Evolutionary conservation across 768 basidiomycete species (phyloP).

Genomic region (Lentinula edodes): DNA sequence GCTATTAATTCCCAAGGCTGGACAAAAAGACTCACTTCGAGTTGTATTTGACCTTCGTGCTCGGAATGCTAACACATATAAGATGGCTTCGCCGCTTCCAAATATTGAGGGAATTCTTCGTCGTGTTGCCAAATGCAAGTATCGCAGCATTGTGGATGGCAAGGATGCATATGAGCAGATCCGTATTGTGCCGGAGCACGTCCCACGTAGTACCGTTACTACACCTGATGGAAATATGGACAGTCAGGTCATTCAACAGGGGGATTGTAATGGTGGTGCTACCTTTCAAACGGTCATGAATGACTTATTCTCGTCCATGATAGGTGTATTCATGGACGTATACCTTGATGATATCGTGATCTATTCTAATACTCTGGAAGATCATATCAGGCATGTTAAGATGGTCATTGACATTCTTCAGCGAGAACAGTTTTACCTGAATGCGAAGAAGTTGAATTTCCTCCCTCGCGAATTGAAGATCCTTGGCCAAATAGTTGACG

Average conservation of each 20-base stretch:
- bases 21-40: slow-evolving; percentile 17
- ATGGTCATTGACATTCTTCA: slow-evolving; percentile 22
- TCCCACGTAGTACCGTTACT: slow-evolving; percentile 15
- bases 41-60: slow-evolving; percentile 30
- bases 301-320: slow-evolving; percentile 16
- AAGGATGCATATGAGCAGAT: no score
- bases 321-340: slow-evolving; percentile 27
- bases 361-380: slow-evolving; percentile 24
- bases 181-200: slow-evolving; percentile 19
- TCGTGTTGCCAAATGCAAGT: no score
- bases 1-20: slow-evolving; percentile 21
- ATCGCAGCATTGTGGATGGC: no score
- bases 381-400: slow-evolving; percentile 20
- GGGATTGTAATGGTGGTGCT: slow-evolving; percentile 22
- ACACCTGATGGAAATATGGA: slow-evolving; percentile 27
- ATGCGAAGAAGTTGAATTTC: slow-evolving; percentile 22
- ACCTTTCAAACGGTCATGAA: slow-evolving; percentile 33
- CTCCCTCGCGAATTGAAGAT: slow-evolving; percentile 18
- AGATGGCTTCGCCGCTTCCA: slow-evolving; percentile 31
- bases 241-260: slow-evolving; percentile 23
- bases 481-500: slow-evolving; percentile 21
- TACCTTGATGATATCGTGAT: slow-evolving; percentile 34
- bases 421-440: slow-evolving; percentile 24
- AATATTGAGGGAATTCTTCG: slow-evolving; percentile 3
- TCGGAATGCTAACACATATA: slow-evolving; percentile 32